These are phyloP conservation scores for Kwoniella sp. DNA, from an alignment of 768 basidiomycete species.

Conservation along the genomic window DNA sequence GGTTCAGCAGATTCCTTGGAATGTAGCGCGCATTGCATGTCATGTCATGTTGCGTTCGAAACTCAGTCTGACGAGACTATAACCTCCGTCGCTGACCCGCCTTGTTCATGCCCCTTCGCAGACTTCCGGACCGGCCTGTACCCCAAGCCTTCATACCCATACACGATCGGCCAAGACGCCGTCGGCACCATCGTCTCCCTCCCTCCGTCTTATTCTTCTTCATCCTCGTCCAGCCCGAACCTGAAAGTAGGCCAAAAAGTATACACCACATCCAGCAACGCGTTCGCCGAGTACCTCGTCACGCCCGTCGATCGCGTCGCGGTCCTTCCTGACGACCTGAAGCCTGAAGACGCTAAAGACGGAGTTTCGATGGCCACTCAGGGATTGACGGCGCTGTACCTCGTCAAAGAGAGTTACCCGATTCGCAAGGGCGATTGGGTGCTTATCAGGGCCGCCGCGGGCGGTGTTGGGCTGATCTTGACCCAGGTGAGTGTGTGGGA, in stretches of 20 bases:
- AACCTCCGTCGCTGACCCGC: neutral
- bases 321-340: constrained; percentile 65
- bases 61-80: too few relatives aligned
- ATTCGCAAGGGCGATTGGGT: constrained; percentile 74
- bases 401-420: constrained; percentile 81
- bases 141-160: constrained; percentile 46
- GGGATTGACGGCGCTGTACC: constrained; percentile 72
- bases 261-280: constrained; percentile 57
- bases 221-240: constrained; percentile 61
- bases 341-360: constrained; percentile 64
- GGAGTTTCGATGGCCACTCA: constrained; percentile 74
- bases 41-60: too few relatives aligned
- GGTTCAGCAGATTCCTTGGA: too few relatives aligned
- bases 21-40: too few relatives aligned
- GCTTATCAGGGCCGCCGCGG: constrained; percentile 87
- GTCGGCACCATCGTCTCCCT: constrained; percentile 75
- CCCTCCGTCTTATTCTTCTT: constrained; percentile 65
- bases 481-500: constrained; percentile 51
- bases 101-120: constrained; percentile 49
- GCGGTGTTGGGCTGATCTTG: constrained; percentile 69
- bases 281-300: constrained; percentile 73
- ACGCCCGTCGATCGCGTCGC: constrained; percentile 67
- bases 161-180: constrained; percentile 73
- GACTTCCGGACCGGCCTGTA: constrained; percentile 69
- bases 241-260: constrained; percentile 74